Conservation (phyloP, 352 stramenopile species). For the Phytophthora pseudosyringae region DNA sequence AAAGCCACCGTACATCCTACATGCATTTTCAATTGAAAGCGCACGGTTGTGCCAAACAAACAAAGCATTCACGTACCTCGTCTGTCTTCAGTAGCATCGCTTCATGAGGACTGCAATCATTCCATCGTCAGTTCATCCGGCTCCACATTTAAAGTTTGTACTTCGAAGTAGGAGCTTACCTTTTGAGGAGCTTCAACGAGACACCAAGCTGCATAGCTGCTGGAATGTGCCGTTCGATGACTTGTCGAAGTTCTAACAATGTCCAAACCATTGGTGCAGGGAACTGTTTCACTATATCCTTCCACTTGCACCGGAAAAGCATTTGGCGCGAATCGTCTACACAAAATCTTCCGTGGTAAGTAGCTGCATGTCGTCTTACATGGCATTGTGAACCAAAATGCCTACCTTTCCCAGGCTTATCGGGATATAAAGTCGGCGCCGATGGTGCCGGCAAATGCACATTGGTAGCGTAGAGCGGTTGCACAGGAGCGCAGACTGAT, state of each 20-base stretch:
- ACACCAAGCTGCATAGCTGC: slow-evolving; percentile 28
- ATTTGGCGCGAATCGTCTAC: slow-evolving; percentile 35
- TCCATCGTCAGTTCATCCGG: slow-evolving; percentile 5
- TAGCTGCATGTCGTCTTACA: not conserved
- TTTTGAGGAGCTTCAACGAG: slow-evolving; percentile 49
- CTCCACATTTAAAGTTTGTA: not conserved
- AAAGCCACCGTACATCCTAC: slow-evolving; percentile 34
- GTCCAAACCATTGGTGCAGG: slow-evolving; percentile 34
- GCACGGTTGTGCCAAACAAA: not conserved
- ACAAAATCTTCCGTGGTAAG: not conserved
- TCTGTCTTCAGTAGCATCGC: slow-evolving; percentile 33
- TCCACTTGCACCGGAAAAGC: slow-evolving; percentile 76
- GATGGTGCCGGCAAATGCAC: slow-evolving; percentile 34
- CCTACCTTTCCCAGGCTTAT: slow-evolving; percentile 23
- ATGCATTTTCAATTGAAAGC: not conserved
- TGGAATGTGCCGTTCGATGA: slow-evolving; percentile 52
- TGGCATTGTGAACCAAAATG: not conserved
- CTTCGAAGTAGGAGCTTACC: slow-evolving; percentile 22
- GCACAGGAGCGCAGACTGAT: slow-evolving; percentile 16
- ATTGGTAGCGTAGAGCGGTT: slow-evolving; percentile 24
- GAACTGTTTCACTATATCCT: slow-evolving; percentile 54
- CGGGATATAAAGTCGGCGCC: slow-evolving; percentile 41
- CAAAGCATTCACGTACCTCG: slow-evolving; percentile 17
- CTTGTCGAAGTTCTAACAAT: slow-evolving; percentile 37
- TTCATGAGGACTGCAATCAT: slow-evolving; percentile 25